Base-by-base conservation (phyloP, 2,329 filamentous ascomycete species). In the Raffaelea arxii region DNA sequence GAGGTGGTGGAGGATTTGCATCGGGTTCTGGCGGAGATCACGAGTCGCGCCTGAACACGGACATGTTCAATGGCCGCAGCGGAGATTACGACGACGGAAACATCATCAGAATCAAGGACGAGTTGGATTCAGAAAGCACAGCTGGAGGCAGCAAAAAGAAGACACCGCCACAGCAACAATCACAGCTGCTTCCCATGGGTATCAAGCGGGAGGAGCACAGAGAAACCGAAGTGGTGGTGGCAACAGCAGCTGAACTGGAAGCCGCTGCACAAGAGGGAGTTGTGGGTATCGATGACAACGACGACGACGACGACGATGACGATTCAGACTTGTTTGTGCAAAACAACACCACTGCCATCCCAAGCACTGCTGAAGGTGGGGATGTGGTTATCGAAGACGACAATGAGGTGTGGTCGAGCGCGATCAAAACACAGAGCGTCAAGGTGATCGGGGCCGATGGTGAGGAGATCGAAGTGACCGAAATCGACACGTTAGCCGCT, bases 221-320 rank as follows among this genome's bases (percentile, higher is more conserved):
- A 56, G 71, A 77, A 16, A 64, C 70, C 22, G 71, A 69, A n/a
- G 60, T 75, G 25, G 65, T 72, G 44, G 71, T 78, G 41, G 71
- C 74, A 11, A 77, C 74, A 0, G 71, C 72, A n/a, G 74, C 73
- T 32, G 75, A 80, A 53, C 64, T 78, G 12, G 72, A 77, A 37
- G 68, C 71, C 46, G 50, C 53, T 44, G 45, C 19, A 19, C 10
- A 35, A 9, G 24, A 21, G 16, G 25, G 10, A 2, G 39, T 2
- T 0, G 27, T 45, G 0, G 41, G 27, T 0, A 45, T 19, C 5
- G 27, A 27, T 1, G 46, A 11, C 2, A 38, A 32, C 25, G 58
- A 63, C 22, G 58, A 58, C 14, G 63, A 64, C 32, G 67, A 65
- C 18, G 54, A 53, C 11, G 40, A 48, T 4, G 50, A 50, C 3